Evolutionary conservation across 768 basidiomycete species (phyloP), one percentile per base, ranked within the genome.

Genomic region (Amanita thiersii): DNA sequence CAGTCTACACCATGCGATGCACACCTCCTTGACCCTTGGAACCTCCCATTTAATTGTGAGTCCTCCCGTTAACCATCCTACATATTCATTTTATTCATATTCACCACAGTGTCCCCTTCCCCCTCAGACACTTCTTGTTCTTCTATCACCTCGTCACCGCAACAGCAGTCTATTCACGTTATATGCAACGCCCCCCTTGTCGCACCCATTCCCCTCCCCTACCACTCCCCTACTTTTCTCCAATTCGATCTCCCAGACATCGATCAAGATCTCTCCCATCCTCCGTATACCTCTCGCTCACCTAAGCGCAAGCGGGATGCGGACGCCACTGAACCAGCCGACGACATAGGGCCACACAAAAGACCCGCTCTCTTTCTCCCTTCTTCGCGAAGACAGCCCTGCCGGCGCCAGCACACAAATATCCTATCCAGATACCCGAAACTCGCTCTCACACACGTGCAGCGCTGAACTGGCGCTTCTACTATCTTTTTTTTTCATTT

Each of bases 221-320:
- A 77, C 58, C 77, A 79, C 42, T 78, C 79, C 7, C 81, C 81
- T 19, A 74, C 72, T 0, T 81, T 81, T 56, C 73, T 83, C 42
- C 75, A 80, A 40, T 81, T 79, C 55, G 76, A 79, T 43, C 62
- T 70, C 17, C 81, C 81, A 0, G 80, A 81, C 60, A 61, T 75
- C 5, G 79, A 81, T 59, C 75, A 81, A 53, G 79, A 83, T 53
- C 71, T 82, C 30, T 82, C 81, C 0, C 74, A 74, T 48, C 77
- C 81, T 5, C 81, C 81, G 0, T 82, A 82, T 64, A 78, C 54
- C 7, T 47, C 48, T 11, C 56, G 59, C 12, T 40, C 49, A 8
- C 47, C 54, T 11, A 81, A 80, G 50, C 74, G 79, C 36, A 79
- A 77, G 50, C 75, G 74, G 6, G 19, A n/a, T n/a, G n/a, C n/a